These are phyloP conservation scores for Cladosporium sp. DNA, from an alignment of 2,329 filamentous ascomycete genomes.

Conservation along the genomic window DNA sequence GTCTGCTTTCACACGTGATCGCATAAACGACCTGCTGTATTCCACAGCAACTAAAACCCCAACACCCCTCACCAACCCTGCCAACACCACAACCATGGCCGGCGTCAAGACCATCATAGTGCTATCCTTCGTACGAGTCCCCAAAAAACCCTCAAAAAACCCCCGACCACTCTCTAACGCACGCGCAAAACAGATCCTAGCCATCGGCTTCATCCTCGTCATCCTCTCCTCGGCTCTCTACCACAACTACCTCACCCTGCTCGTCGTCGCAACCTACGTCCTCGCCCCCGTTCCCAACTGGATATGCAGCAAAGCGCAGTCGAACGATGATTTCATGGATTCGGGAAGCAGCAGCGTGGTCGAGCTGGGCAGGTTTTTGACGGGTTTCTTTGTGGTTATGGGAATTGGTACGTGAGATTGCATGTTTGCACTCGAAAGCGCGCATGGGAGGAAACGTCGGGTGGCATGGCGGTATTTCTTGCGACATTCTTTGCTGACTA, in stretches of 20 bases:
- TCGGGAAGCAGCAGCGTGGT: conserved; percentile 75
- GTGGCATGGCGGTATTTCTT: too few relatives aligned
- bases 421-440: neutral
- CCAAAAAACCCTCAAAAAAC: too few relatives aligned
- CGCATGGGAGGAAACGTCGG: too few relatives aligned
- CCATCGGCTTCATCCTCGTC: conserved; percentile 96
- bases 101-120: conserved; percentile 99
- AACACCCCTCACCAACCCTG: neutral
- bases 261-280: conserved; percentile 94
- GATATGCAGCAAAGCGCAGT: conserved; percentile 83
- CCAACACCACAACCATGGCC: conserved; percentile 52
- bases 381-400: conserved; percentile 95
- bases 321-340: conserved; percentile 94
- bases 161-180: too few relatives aligned
- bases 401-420: conserved; percentile 70
- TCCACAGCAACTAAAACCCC: neutral
- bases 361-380: conserved; percentile 89
- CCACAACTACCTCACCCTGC: conserved; percentile 88
- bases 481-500: neutral
- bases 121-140: conserved; percentile 87
- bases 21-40: neutral
- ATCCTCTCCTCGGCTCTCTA: conserved; percentile 96
- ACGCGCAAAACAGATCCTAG: conserved; percentile 61
- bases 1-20: neutral
- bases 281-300: conserved; percentile 93